Percentiles rank a stretch among this genome's conserved stretches.
Conservation (phyloP, 78 protist species). For the Dictyostelium purpureum region DNA sequence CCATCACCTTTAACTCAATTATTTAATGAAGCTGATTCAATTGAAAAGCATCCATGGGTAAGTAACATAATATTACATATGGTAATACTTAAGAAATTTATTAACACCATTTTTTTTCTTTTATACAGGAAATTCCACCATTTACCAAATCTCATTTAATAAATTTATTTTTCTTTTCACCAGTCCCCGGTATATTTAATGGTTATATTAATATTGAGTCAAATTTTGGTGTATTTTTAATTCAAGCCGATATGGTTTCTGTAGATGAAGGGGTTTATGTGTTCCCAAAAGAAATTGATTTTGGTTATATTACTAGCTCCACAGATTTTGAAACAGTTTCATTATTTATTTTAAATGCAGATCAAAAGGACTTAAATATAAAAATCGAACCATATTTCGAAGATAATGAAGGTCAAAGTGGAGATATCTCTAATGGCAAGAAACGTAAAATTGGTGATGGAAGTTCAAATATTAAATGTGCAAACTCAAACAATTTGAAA, state of each 20-base stretch:
- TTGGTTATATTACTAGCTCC: slow-evolving; percentile 29
- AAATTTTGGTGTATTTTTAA: slow-evolving; percentile 18
- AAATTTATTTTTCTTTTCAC: slow-evolving; percentile 37
- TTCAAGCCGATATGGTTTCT: not conserved
- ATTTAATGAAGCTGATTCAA: not conserved
- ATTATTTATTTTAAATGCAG: slow-evolving; percentile 10
- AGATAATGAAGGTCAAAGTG: too few relatives aligned
- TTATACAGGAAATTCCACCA: slow-evolving; percentile 40
- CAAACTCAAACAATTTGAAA: not conserved
- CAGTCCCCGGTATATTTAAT: slow-evolving; percentile 9
- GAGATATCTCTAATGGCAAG: too few relatives aligned
- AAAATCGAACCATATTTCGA: not conserved
- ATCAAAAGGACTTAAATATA: slow-evolving; percentile 12
- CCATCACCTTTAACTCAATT: not conserved
- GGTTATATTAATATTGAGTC: slow-evolving; percentile 43
- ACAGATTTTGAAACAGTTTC: slow-evolving; percentile 19
- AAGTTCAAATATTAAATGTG: not conserved
- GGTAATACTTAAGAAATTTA: too few relatives aligned
- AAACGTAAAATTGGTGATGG: too few relatives aligned
- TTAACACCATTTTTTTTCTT: not conserved
- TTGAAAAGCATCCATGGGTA: slow-evolving; percentile 10
- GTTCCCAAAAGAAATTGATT: slow-evolving; percentile 29
- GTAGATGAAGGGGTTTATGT: slow-evolving; percentile 34
- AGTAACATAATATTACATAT: not conserved
- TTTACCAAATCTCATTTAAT: slow-evolving; percentile 31